phyloP scores from a whole-genome alignment of 768 basidiomycete genomes.

The Tricholoma sp. region DNA sequence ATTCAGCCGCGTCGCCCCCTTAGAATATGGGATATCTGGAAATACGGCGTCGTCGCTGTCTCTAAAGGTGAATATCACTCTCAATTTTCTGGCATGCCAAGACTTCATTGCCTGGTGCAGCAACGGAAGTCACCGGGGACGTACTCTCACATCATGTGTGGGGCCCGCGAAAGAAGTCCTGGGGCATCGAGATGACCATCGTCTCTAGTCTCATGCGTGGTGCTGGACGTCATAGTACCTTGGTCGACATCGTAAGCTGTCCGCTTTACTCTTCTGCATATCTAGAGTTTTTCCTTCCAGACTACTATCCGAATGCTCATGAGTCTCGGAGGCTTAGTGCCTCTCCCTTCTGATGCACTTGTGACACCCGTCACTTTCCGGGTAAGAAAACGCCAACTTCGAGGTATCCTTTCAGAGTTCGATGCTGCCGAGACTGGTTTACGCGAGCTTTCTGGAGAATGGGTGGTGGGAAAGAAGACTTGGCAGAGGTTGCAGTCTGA shows the following conservation, averaged over 20 bases:
- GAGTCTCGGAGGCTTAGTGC: slow-evolving; percentile 75
- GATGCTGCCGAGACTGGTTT: slow-evolving; percentile 73
- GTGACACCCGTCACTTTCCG: slow-evolving; percentile 92
- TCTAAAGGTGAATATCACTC: slow-evolving; percentile 48
- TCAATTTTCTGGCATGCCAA: not conserved
- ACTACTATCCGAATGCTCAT: slow-evolving; percentile 58
- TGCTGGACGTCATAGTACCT: slow-evolving; percentile 70
- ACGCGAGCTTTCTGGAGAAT: slow-evolving; percentile 88
- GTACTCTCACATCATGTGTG: slow-evolving; percentile 75
- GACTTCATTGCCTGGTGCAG: slow-evolving; percentile 15
- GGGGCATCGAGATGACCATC: slow-evolving; percentile 95
- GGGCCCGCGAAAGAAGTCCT: slow-evolving; percentile 85
- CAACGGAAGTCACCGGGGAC: slow-evolving; percentile 53
- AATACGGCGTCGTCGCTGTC: slow-evolving; percentile 59
- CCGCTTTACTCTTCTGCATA: not conserved
- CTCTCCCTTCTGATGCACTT: slow-evolving; percentile 87
- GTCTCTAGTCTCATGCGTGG: slow-evolving; percentile 83
- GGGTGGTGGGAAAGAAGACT: slow-evolving; percentile 90
- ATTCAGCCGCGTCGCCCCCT: slow-evolving; percentile 49
- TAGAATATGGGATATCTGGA: slow-evolving; percentile 68
- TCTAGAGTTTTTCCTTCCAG: slow-evolving; percentile 20
- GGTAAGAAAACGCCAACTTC: slow-evolving; percentile 65
- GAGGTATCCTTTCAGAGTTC: slow-evolving; percentile 72
- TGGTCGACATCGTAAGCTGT: slow-evolving; percentile 73
- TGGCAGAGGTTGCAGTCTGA: slow-evolving; percentile 87